Evolutionary conservation across 2,329 filamentous ascomycete genomes (phyloP), one percentile per base, ranked within the genome.

Genomic region (Ophiostoma novo-ulmi): DNA sequence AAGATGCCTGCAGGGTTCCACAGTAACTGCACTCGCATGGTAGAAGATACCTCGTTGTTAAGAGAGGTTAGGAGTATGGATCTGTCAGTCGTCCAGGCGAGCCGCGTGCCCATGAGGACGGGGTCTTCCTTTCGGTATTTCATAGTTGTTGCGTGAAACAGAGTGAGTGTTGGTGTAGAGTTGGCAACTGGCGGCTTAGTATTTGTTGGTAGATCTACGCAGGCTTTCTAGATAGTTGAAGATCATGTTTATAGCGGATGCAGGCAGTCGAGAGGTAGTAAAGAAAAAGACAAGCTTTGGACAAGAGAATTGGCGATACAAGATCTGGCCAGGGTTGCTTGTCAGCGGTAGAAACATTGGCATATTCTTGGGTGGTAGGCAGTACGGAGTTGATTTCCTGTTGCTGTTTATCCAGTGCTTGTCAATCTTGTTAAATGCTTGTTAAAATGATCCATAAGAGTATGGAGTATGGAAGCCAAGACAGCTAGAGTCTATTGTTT

Each of bases 261-360:
- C 38, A 48, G 20, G 1, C 44, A 20, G 20, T n/a, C 8, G 10
- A 11, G n/a, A 26, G 22, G 13, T 3, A 55, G n/a, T 5, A 58
- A 1, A 26, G n/a, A 58, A 26, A 55, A 55, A 22, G 26, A 63
- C 58, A 63, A 63, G 58, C 58, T 63, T 63, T 63, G 22, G 52
- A 63, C 58, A 63, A 63, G 58, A 63, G 14, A 26, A 31, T 63
- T 63, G 58, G 58, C 58, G n/a, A 63, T 58, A 26, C n/a, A 26
- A 26, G 58, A 63, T 20, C 58, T 26, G 58, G 58, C 58, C 58
- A 63, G 35, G 58, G 4, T 17, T 61, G 20, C 58, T 63, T 63
- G 58, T 31, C 26, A 7, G 26, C 52, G 52, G 52, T 22, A 55
- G 8, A 63, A 63, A 63, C 58, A 63, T 63, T 63, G 58, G 58